Conservation (phyloP, 441 rosid species). For the Bocquillonia castaneifolia region DNA sequence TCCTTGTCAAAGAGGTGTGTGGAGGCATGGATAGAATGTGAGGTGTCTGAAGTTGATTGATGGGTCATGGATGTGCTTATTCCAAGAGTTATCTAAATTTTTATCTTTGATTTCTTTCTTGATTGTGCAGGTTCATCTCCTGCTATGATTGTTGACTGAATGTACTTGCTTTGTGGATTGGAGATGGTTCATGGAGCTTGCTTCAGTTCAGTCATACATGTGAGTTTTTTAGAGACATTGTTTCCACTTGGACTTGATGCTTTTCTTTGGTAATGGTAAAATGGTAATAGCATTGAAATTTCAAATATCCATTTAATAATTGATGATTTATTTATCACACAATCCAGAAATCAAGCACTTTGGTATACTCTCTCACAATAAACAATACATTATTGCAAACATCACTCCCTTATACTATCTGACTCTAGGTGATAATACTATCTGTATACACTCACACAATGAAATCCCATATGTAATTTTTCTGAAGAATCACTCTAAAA, state of each 20-base stretch:
- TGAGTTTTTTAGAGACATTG: background rate
- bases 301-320: slow-evolving; percentile 1
- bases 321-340: slow-evolving; percentile 26
- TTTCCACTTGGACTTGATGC: background rate
- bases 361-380: slow-evolving; percentile 22
- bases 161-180: slow-evolving; percentile 1
- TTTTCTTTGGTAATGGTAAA: no score
- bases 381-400: slow-evolving; percentile 27
- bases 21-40: background rate
- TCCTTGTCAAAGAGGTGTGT: background rate
- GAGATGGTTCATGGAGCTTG: background rate
- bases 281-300: background rate
- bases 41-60: background rate
- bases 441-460: slow-evolving; percentile 26
- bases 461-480: slow-evolving; percentile 14
- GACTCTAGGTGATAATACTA: slow-evolving; percentile 22
- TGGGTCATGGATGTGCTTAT: background rate
- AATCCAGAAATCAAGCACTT: slow-evolving; percentile 28
- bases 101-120: background rate
- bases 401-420: slow-evolving; percentile 27
- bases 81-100: background rate
- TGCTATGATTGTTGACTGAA: background rate
- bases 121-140: background rate
- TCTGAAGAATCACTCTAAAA: slow-evolving; percentile 24
- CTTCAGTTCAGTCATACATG: background rate